Conservation (phyloP, 1,139 yeast genomes). For the Taiozyma sp. region DNA sequence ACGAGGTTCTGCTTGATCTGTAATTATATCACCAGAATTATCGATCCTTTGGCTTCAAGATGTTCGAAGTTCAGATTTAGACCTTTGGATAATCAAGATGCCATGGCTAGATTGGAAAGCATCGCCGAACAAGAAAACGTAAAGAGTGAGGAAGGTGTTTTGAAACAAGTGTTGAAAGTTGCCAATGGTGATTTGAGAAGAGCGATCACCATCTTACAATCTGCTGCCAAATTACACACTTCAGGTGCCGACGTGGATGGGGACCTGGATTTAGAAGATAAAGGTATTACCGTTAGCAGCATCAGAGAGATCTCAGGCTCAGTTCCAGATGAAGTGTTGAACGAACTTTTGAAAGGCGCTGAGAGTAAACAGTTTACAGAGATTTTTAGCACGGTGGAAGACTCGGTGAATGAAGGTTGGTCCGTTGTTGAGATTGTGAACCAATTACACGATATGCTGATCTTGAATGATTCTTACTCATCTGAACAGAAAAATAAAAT, state of each 20-base stretch:
- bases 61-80: conserved; percentile 93
- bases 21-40: conserved; percentile 92
- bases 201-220: conserved; percentile 87
- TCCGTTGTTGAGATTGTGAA: conserved; percentile 76
- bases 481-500: conserved; percentile 60
- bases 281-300: conserved; percentile 37
- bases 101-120: conserved; percentile 58
- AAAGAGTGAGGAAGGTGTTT: conserved; percentile 42
- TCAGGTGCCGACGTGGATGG: conserved; percentile 28
- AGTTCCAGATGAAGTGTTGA: conserved; percentile 54
- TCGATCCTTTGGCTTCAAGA: conserved; percentile 93
- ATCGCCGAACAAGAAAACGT: conserved; percentile 51
- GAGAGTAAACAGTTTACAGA: conserved; percentile 35
- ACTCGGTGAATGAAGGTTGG: conserved; percentile 73
- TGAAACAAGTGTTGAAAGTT: conserved; percentile 59
- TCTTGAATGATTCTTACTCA: conserved; percentile 51
- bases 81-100: conserved; percentile 66
- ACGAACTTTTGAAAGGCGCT: conserved; percentile 34
- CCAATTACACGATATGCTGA: conserved; percentile 74
- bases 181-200: conserved; percentile 90
- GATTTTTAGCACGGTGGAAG: conserved; percentile 47
- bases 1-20: conserved; percentile 93
- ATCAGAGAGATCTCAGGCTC: conserved; percentile 84
- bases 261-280: conserved; percentile 29
- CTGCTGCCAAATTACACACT: conserved; percentile 64